Conservation (phyloP, 768 basidiomycete species). For the Boletus huronensis region DNA sequence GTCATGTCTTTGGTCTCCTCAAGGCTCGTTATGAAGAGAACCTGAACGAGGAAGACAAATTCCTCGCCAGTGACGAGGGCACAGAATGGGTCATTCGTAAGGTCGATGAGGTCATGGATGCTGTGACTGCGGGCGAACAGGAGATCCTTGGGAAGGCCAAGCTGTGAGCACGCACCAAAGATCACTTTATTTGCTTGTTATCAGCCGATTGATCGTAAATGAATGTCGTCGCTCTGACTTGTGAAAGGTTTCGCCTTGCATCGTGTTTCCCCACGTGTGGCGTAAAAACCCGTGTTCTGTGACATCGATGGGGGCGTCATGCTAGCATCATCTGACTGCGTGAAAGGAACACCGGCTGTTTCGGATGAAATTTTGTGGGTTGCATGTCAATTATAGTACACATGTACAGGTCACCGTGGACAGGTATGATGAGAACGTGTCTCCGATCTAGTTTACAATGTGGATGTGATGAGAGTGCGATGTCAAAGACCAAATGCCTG, state of each 20-base stretch:
- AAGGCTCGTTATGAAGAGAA: conserved; percentile 68
- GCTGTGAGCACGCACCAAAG: conserved; percentile 43
- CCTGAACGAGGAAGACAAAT: conserved; percentile 67
- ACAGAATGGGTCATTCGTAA: conserved; percentile 85
- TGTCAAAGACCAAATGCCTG: conserved; percentile 45
- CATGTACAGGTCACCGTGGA: conserved; percentile 27
- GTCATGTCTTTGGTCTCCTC: conserved; percentile 87
- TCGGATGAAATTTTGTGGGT: conserved; percentile 24
- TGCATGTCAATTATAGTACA: conserved; percentile 32
- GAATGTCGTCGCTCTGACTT: conserved; percentile 15
- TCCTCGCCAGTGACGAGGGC: conserved; percentile 83
- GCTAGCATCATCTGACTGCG: conserved; percentile 18
- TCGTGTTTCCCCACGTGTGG: conserved; percentile 35
- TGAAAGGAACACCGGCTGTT: conserved; percentile 18
- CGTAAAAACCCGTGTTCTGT: conserved; percentile 28
- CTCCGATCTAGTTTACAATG: conserved; percentile 32
- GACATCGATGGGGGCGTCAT: conserved; percentile 17
- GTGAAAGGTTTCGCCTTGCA: conserved; percentile 22
- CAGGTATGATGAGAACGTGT: conserved; percentile 30
- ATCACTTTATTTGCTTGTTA: conserved; percentile 29
- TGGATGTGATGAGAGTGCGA: conserved; percentile 21
- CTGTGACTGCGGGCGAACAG: conserved; percentile 49
- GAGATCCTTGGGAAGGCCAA: conserved; percentile 49
- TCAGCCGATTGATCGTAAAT: conserved; percentile 30
- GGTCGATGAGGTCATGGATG: conserved; percentile 77